A percentile compares a stretch with the other conserved stretches of the same genome.
Evolutionary conservation across 2,329 filamentous ascomycete species (phyloP).

Genomic region (Fusarium subtropicale): DNA sequence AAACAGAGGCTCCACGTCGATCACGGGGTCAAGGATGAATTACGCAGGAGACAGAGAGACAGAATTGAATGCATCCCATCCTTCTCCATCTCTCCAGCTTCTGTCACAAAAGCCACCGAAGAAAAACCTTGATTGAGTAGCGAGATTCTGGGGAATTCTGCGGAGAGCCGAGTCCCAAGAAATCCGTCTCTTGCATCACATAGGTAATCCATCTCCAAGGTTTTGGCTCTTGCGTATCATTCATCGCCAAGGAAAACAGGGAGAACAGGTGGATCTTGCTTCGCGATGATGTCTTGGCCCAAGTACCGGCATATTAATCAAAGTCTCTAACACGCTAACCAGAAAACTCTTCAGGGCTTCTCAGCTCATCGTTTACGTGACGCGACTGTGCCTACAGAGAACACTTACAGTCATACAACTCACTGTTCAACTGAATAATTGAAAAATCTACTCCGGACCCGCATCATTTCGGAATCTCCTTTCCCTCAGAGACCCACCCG

Average conservation of each 20-base stretch:
- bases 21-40: constrained; percentile 15
- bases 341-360: background rate
- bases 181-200: background rate
- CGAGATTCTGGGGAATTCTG: constrained; percentile 28
- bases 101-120: background rate
- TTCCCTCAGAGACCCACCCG: constrained; percentile 23
- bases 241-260: constrained; percentile 27
- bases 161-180: constrained; percentile 11
- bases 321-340: constrained; percentile 6
- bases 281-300: constrained; percentile 23
- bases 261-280: constrained; percentile 17
- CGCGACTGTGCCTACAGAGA: constrained; percentile 6
- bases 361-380: background rate
- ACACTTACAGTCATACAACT: background rate
- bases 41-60: constrained; percentile 4
- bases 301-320: constrained; percentile 20
- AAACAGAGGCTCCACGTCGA: constrained; percentile 28
- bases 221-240: constrained; percentile 6
- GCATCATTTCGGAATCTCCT: constrained; percentile 33
- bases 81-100: constrained; percentile 8
- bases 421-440: too few species aligned
- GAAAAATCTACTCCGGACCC: constrained; percentile 29
- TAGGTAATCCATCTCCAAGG: background rate
- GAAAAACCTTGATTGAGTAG: constrained; percentile 30
- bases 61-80: background rate